Conservation (phyloP, 805 yeast genomes). For the Ascoidea tarda region DNA sequence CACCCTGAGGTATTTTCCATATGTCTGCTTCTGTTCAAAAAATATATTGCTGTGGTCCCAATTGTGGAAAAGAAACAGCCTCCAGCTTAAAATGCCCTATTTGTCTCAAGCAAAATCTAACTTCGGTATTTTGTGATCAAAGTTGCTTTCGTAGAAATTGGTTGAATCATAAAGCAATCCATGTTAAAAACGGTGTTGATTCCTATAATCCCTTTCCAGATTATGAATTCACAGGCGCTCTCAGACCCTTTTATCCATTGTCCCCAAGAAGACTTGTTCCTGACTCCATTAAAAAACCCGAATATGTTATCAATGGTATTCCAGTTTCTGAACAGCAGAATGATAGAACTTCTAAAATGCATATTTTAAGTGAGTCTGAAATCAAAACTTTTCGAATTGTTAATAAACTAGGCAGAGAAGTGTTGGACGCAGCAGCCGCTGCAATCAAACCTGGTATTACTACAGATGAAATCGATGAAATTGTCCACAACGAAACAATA, state of each 20-base stretch:
- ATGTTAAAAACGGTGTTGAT: conserved; percentile 44
- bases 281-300: conserved; percentile 58
- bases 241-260: conserved; percentile 75
- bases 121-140: conserved; percentile 67
- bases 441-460: conserved; percentile 79
- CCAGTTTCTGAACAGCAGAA: conserved; percentile 68
- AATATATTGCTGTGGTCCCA: conserved; percentile 55
- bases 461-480: conserved; percentile 79
- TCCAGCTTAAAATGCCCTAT: conserved; percentile 81
- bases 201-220: conserved; percentile 83
- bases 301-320: conserved; percentile 68
- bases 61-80: conserved; percentile 71
- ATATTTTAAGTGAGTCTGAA: conserved; percentile 49
- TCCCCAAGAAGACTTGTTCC: conserved; percentile 62
- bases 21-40: not conserved
- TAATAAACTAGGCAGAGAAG: conserved; percentile 69
- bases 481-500: conserved; percentile 79
- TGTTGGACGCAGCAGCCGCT: conserved; percentile 80
- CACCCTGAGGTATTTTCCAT: no score
- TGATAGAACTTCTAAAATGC: conserved; percentile 55
- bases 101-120: conserved; percentile 60
- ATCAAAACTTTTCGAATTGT: conserved; percentile 64
- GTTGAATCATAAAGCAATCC: conserved; percentile 63
- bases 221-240: conserved; percentile 55
- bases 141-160: conserved; percentile 66